Base-by-base conservation (phyloP, 2,329 filamentous ascomycete genomes). In the Cytospora chrysosperma region DNA sequence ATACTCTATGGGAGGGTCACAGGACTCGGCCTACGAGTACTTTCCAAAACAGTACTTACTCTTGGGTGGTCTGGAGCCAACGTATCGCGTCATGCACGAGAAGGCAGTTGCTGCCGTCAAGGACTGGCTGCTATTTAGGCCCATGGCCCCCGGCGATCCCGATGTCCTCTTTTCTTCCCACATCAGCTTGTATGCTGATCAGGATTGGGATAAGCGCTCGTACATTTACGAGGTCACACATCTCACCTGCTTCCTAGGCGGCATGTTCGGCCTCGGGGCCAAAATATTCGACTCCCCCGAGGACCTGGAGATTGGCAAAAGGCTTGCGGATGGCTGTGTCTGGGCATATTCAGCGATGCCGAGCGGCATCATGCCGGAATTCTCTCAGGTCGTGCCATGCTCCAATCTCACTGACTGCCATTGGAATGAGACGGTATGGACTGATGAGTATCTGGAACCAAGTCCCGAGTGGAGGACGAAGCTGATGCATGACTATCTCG, bases 151-250 rank as follows among this genome's bases (percentile, higher is more conserved):
- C 8, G 83, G 85, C 32, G 79, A 82, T 8, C 79, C 85, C 59
- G 85, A 94, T 65, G 84, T 95, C n/a, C 81, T 95, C 3, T 86
- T 95, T 65, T 85, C 90, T 0, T 89, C 89, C 27, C 87, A 86
- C 68, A 74, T 85, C n/a, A 78, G 72, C 54, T 81, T 82, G 12
- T 73, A 70, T 1, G 80, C 81, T 17, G 75, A 79, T 3, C 78
- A 72, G 2, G 74, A 76, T 52, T 68, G 70, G 10, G 75, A 79
- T 17, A 59, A 40, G 17, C n/a, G 47, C 24, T 3, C 5, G 17
- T 54, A 37, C 19, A 75, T 87, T 54, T 91, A 88, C 70, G 84
- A 90, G 66, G 78, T 85, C 8, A 81, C 83, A 0, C 85, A 89
- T 70, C 76, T 90, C 58, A 86, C 86, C 5, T 91, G 88, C 71